phyloP scores from a whole-genome alignment of 164 flowering plant species.

The Piper betle region DNA sequence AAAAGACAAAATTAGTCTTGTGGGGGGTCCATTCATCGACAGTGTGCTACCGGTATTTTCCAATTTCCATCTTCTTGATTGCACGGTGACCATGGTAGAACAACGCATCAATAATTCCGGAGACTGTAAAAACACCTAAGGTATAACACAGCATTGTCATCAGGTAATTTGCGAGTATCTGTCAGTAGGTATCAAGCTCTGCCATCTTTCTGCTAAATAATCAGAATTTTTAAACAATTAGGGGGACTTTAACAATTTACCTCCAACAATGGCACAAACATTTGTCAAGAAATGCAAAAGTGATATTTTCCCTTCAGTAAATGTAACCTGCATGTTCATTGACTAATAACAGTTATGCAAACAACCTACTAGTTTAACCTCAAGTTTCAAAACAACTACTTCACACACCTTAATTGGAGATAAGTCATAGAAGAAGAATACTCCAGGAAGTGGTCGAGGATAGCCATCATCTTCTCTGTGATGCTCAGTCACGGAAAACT shows the following conservation, averaged over 20 bases:
- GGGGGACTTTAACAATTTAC: conserved; percentile 13
- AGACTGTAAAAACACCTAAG: conserved; percentile 59
- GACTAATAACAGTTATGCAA: not conserved
- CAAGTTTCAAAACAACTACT: no score
- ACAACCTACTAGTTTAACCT: no score
- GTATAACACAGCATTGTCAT: not conserved
- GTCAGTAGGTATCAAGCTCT: no score
- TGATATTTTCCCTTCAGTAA: conserved; percentile 35
- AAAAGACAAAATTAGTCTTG: not conserved
- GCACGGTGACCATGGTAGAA: conserved; percentile 50
- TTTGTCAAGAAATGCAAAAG: conserved; percentile 59
- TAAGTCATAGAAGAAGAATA: conserved; percentile 64
- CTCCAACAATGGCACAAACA: conserved; percentile 68
- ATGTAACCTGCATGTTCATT: conserved; percentile 37
- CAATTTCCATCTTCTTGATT: conserved; percentile 52
- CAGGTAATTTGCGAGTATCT: no score
- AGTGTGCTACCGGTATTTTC: conserved; percentile 24
- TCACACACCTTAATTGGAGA: conserved; percentile 66
- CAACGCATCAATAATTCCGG: conserved; percentile 59
- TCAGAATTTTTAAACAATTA: not conserved
- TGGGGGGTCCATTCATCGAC: not conserved
- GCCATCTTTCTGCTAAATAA: not conserved
- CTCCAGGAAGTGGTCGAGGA: conserved; percentile 39
- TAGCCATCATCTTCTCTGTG: conserved; percentile 34
- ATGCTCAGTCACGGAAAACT: conserved; percentile 82